Evolutionary conservation across 768 basidiomycete species (phyloP).

Genomic region (Pleurotus ostreatus): DNA sequence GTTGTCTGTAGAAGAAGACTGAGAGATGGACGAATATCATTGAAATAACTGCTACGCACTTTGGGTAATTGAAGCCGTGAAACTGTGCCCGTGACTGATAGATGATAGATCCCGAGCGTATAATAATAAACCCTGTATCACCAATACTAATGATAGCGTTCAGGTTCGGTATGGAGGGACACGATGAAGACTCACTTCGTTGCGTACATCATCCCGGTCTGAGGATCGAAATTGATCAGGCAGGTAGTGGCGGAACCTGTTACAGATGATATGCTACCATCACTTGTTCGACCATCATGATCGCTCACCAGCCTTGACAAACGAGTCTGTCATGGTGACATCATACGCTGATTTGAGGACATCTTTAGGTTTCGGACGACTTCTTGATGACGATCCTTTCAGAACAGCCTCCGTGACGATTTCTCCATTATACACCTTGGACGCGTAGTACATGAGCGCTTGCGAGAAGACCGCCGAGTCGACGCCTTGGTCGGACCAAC

Average conservation of each 20-base stretch:
- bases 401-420: slow-evolving; percentile 44
- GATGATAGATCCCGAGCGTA: slow-evolving; percentile 62
- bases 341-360: slow-evolving; percentile 72
- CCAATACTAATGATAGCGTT: slow-evolving; percentile 26
- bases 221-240: slow-evolving; percentile 67
- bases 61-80: slow-evolving; percentile 55
- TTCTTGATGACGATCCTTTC: slow-evolving; percentile 39
- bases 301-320: slow-evolving; percentile 59
- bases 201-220: slow-evolving; percentile 68
- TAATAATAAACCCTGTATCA: slow-evolving; percentile 74
- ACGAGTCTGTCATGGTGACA: slow-evolving; percentile 63
- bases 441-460: slow-evolving; percentile 79
- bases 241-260: slow-evolving; percentile 85
- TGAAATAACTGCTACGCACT: slow-evolving; percentile 23
- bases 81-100: slow-evolving; percentile 47
- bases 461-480: slow-evolving; percentile 91
- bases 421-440: slow-evolving; percentile 42
- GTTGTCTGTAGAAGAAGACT: slow-evolving; percentile 33
- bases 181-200: slow-evolving; percentile 56
- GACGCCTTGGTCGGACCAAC: slow-evolving; percentile 80
- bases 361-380: slow-evolving; percentile 44
- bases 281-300: not conserved
- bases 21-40: not conserved
- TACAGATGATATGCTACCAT: not conserved
- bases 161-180: slow-evolving; percentile 36